Base-by-base conservation (phyloP, 2,329 filamentous ascomycete genomes). In the Fusarium pilosicola region DNA sequence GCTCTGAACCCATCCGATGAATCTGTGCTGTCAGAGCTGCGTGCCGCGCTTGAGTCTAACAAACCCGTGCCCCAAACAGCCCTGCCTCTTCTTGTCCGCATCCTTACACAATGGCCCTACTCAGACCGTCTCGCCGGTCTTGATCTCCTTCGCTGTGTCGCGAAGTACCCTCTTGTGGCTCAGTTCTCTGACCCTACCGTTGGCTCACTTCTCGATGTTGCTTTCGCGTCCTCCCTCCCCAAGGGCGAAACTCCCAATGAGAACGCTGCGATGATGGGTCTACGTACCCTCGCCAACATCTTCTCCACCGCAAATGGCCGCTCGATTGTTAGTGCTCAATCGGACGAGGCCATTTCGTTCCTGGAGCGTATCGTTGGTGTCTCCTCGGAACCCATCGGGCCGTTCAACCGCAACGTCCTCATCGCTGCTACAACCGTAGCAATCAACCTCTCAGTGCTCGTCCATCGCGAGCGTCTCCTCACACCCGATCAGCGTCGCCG, bases 261-360 rank as follows among this genome's bases (percentile, higher is more conserved):
- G 60, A 98, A 98, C 82, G 94, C 94, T 74, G 89, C 90, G 17
- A 97, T 98, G 92, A 93, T 99, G 86, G 91, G 92, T 0, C 86
- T 94, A 18, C 93, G 96, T 8, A 89, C 92, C 20, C 87, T 98
- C 55, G 92, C 91, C 36, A 99, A 99, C 76, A 85, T 98, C 13
- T 97, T 98, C 79, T 88, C 90, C 68, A 94, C 93, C 0, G 84
- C 89, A 0, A 87, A 92, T 64, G 96, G 96, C 22, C 90, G 93
- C 28, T 84, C 85, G 51, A 83, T 94, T 7, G 89, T 91, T 11
- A 87, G 89, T 48, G 89, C 91, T 3, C 82, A 87, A 22, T 82
- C 83, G 26, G 88, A 91, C 45, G 85, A 88, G 44, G 88, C 93
- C 9, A 84, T 94, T 9, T 82, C 85, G 6, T 88, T 92, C 34